These are phyloP conservation scores for Plantago coronopus DNA, from an alignment of 305 asterid genomes.

Conservation along the genomic window DNA sequence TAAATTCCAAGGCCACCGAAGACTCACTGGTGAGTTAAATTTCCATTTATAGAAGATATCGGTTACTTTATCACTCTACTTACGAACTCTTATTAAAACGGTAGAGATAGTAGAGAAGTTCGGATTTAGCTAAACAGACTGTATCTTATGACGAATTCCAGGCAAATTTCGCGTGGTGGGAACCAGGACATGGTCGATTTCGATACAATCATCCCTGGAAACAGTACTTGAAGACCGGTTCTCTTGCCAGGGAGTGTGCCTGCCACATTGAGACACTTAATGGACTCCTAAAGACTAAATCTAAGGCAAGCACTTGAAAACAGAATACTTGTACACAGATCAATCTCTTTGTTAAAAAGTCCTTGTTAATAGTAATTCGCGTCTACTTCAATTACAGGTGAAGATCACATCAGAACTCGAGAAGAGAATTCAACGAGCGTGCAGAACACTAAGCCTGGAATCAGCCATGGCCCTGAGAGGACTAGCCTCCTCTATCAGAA, in stretches of 20 bases:
- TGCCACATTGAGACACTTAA: slow-evolving; percentile 58
- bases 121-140: too few species aligned
- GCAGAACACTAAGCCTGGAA: slow-evolving; percentile 45
- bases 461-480: slow-evolving; percentile 43
- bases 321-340: neutral
- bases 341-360: neutral
- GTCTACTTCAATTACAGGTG: slow-evolving; percentile 21
- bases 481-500: slow-evolving; percentile 39
- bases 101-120: too few species aligned
- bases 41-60: neutral
- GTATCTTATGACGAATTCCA: slow-evolving; percentile 3
- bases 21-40: slow-evolving; percentile 56
- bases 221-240: slow-evolving; percentile 64
- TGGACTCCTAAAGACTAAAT: slow-evolving; percentile 25
- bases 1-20: slow-evolving; percentile 55
- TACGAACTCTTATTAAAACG: too few species aligned
- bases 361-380: neutral
- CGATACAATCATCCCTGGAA: slow-evolving; percentile 69
- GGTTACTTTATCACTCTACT: too few species aligned
- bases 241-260: slow-evolving; percentile 58
- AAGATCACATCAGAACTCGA: slow-evolving; percentile 31
- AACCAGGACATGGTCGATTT: slow-evolving; percentile 63
- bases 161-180: slow-evolving; percentile 95
- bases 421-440: slow-evolving; percentile 28
- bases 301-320: slow-evolving; percentile 22